Base-by-base conservation (phyloP, 2,329 filamentous ascomycete genomes). In the Hypoxylon sp. region DNA sequence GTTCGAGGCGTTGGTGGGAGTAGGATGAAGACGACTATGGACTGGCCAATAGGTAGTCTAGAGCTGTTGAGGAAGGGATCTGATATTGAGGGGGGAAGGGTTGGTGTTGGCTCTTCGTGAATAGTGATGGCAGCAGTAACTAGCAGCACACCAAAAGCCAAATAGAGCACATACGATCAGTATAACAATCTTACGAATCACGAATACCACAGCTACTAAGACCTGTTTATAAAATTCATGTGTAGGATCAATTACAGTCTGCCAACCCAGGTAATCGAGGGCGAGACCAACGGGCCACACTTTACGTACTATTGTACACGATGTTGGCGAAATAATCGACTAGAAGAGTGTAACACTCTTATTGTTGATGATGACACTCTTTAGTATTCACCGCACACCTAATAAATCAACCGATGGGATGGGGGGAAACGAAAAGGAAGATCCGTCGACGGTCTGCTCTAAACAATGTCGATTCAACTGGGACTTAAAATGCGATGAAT, bases 261-360 rank as follows among this genome's bases (percentile, higher is more conserved):
- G 56, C 14, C 55, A 13, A 30, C 42, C 37, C 20, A 27, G 30
- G 2, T 2, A 33, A 46, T 35, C 17, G 44, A 20, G 17, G 27
- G 44, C 30, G 27, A 31, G 13, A 37, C 35, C 55, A 44, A 49
- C 11, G 60, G 58, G 46, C 33, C 61, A 60, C 66, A 27, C n/a
- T 51, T 56, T 37, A 20, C 8, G 30, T 35, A 44, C 27, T 64
- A 65, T 33, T 61, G 30, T 68, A 68, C 66, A 68, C 11, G 30
- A 61, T 11, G 27, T 33, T 54, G 40, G 54, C 13, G 49, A 40
- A 27, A 8, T 27, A 30, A 37, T 49, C 42, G 37, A 58, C 35
- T 50, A 59, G 49, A 44, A 20, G 51, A 40, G 49, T 10, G 49
- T 11, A 25, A 51, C 22, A 17, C 35, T 56, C 6, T 50, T 33